Evolutionary conservation across 495 filamentous ascomycete genomes (phyloP), one percentile per base, ranked within the genome.

Genomic region (Sphaerosporella brunnea): DNA sequence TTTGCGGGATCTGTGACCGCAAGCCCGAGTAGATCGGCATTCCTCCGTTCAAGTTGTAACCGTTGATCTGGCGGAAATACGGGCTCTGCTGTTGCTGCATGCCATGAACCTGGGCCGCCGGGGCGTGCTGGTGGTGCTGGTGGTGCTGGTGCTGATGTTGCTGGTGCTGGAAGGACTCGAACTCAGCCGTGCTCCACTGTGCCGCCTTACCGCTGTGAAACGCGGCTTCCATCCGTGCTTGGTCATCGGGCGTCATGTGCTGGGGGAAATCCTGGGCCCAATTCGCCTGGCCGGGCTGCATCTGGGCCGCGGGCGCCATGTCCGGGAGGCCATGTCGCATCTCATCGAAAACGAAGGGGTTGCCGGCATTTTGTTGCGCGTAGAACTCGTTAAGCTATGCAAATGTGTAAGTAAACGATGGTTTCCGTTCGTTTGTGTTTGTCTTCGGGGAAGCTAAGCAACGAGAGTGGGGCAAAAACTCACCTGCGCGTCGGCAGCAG

Each of bases 341-440:
- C 30, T 78, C 73, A 49, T 81, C 79, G 72, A 84, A 79, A 11
- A 73, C 73, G 55, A 84, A 82, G 49, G 69, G 73, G n/a, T 39
- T 15, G 34, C 34, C 55, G 16, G 23, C 49, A 16, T 51, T 45
- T 20, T 54, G 71, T 69, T 63, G 87, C 77, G 62, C 85, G 80
- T 59, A 93, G 65, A 93, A 97, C 30, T 85, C 78, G 59, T 93
- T 81, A 78, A 95, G 82, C 78, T 85, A 82, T 92, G 56, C 23
- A 51, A 15, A 35, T 39, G 53, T 30, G 55, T 66, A 1, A 10
- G 26, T 11, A 44, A 44, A 23, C 41, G 23, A 11, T n/a, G n/a
- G n/a, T n/a, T n/a, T n/a, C n/a, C n/a, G n/a, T n/a, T n/a, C n/a
- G n/a, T n/a, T n/a, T n/a, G n/a, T n/a, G n/a, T n/a, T n/a, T n/a